phyloP scores from a whole-genome alignment of 768 basidiomycete species.

The Russula vinacea region DNA sequence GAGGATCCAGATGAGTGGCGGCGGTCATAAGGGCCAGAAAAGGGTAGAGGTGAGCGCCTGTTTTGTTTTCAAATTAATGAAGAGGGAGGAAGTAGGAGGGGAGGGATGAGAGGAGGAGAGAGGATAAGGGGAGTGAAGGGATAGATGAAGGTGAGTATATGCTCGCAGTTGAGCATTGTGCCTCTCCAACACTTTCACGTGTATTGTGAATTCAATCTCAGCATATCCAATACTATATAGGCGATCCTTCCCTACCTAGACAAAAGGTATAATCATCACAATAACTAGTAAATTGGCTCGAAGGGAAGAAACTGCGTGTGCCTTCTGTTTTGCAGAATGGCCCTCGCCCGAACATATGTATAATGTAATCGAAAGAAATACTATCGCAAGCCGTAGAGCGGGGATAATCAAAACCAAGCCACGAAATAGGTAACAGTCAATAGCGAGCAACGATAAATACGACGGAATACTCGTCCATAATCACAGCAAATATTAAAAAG shows the following conservation, averaged over 20 bases:
- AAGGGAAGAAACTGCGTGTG: slow-evolving; percentile 10
- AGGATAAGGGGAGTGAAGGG: not conserved
- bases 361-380: slow-evolving; percentile 24
- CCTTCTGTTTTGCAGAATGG: slow-evolving; percentile 24
- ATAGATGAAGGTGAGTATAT: not conserved
- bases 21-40: slow-evolving; percentile 23
- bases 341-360: slow-evolving; percentile 29
- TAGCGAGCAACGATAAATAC: slow-evolving; percentile 28
- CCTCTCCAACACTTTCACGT: slow-evolving; percentile 19
- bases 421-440: slow-evolving; percentile 22
- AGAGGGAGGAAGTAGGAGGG: not conserved
- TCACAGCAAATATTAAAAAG: slow-evolving; percentile 27
- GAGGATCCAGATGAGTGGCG: not conserved
- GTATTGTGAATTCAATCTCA: slow-evolving; percentile 14
- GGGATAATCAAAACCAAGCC: slow-evolving; percentile 19
- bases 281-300: slow-evolving; percentile 6
- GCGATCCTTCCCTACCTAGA: slow-evolving; percentile 18
- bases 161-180: not conserved
- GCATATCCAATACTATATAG: slow-evolving; percentile 19
- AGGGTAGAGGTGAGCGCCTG: slow-evolving; percentile 6
- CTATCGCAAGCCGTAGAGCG: slow-evolving; percentile 18
- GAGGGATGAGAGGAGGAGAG: not conserved
- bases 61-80: not conserved
- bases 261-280: slow-evolving; percentile 10
- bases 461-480: slow-evolving; percentile 20